A percentile compares a stretch with the other conserved stretches of the same genome.
These are phyloP conservation scores for Ogataea polymorpha DNA, from an alignment of 805 yeast genomes.

Conservation along the genomic window DNA sequence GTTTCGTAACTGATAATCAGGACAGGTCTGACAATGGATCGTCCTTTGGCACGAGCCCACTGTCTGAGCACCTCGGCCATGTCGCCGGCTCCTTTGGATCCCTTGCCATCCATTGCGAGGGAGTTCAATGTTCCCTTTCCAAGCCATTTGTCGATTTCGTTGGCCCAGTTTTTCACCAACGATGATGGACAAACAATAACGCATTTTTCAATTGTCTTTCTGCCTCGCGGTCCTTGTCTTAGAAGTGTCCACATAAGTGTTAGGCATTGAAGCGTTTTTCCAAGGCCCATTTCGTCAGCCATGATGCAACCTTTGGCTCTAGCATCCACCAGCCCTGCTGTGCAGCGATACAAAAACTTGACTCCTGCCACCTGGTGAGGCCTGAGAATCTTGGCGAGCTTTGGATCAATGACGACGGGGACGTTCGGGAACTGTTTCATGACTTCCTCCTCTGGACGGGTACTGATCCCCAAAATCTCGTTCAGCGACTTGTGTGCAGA, in stretches of 20 bases:
- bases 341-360: slow-evolving; percentile 83
- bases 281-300: slow-evolving; percentile 98
- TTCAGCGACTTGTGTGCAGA: slow-evolving; percentile 64
- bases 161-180: slow-evolving; percentile 94
- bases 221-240: slow-evolving; percentile 83
- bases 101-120: slow-evolving; percentile 88
- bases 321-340: slow-evolving; percentile 79
- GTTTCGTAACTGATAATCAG: slow-evolving; percentile 94
- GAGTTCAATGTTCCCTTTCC: slow-evolving; percentile 90
- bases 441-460: slow-evolving; percentile 44
- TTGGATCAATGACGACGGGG: slow-evolving; percentile 95
- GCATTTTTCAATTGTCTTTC: slow-evolving; percentile 80
- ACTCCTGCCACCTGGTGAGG: slow-evolving; percentile 98
- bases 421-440: slow-evolving; percentile 69
- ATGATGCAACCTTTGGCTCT: slow-evolving; percentile 93
- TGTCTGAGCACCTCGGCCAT: slow-evolving; percentile 63
- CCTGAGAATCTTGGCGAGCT: slow-evolving; percentile 73
- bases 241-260: slow-evolving; percentile 90
- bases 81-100: slow-evolving; percentile 60
- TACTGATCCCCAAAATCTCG: slow-evolving; percentile 73
- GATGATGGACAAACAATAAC: slow-evolving; percentile 95
- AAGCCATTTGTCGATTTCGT: slow-evolving; percentile 90
- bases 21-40: slow-evolving; percentile 89
- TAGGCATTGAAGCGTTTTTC: slow-evolving; percentile 87
- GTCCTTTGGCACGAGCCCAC: slow-evolving; percentile 88